phyloP scores from a whole-genome alignment of 2,329 filamentous ascomycete genomes.

The Clarireedia homoeocarpa region DNA sequence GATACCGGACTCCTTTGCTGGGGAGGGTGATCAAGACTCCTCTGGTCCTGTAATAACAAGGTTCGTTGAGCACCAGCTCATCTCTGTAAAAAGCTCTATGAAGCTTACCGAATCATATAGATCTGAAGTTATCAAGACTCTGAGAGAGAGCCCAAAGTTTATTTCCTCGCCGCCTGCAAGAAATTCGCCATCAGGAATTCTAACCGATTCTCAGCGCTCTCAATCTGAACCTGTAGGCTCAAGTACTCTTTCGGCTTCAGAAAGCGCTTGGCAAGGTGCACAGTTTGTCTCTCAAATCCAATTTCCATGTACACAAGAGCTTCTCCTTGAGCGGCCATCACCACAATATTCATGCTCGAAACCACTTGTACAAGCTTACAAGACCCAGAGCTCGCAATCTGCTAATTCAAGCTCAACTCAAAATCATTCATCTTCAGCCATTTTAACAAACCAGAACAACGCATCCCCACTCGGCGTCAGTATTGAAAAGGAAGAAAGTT shows the following conservation, averaged over 20 bases:
- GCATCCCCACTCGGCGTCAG: not conserved
- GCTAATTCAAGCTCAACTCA: not conserved
- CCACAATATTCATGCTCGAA: not conserved
- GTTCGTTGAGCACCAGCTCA: not conserved
- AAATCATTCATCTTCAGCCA: not conserved
- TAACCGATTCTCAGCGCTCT: slow-evolving; percentile 1
- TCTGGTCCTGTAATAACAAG: not conserved
- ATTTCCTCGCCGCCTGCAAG: not conserved
- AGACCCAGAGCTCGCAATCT: not conserved
- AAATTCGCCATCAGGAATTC: not conserved
- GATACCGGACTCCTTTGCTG: slow-evolving; percentile 2
- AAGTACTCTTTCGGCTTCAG: slow-evolving; percentile 6
- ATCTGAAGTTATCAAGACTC: not conserved
- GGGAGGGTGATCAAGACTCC: not conserved
- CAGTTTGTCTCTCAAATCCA: slow-evolving; percentile 9
- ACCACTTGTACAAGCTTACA: not conserved
- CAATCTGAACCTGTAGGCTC: slow-evolving; percentile 4
- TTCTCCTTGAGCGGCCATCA: not conserved
- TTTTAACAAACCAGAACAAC: not conserved
- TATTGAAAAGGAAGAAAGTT: not conserved
- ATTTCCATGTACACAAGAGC: not conserved
- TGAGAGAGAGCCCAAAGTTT: not conserved
- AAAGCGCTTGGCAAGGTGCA: slow-evolving; percentile 13
- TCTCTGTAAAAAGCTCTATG: not conserved
- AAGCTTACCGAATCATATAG: slow-evolving; percentile 4